These are phyloP conservation scores for Coelastrella sp. DNA, from an alignment of 139 green algal genomes.

Conservation along the genomic window DNA sequence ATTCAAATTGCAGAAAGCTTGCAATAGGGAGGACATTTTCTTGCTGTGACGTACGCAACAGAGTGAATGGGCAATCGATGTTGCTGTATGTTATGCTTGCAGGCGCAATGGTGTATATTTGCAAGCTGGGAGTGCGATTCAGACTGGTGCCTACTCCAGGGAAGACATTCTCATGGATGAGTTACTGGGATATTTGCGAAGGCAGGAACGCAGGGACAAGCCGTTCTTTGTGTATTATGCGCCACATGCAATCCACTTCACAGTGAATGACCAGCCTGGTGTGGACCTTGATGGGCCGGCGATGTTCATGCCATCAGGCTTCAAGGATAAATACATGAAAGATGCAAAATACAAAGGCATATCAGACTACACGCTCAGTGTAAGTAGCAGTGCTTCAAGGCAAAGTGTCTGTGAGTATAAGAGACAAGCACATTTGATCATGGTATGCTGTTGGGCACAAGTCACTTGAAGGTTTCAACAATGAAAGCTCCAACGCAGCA, in stretches of 20 bases:
- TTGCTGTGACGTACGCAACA: too few species aligned
- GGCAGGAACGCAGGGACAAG: not conserved
- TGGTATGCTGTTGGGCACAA: too few species aligned
- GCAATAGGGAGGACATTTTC: too few species aligned
- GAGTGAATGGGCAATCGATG: too few species aligned
- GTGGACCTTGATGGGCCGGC: not conserved
- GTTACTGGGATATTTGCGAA: constrained; percentile 13
- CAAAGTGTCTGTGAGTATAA: not conserved
- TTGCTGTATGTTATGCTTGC: too few species aligned
- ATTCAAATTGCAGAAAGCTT: too few species aligned
- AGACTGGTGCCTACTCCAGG: not conserved
- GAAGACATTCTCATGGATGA: constrained; percentile 23
- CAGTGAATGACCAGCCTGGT: not conserved
- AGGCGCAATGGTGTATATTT: not conserved
- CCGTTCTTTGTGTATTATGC: constrained; percentile 49
- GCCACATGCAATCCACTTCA: constrained; percentile 18
- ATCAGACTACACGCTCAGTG: not conserved
- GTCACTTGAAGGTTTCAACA: too few species aligned
- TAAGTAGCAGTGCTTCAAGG: not conserved
- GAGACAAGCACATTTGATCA: too few species aligned
- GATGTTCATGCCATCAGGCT: not conserved
- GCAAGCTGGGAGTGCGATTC: not conserved
- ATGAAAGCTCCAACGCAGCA: too few species aligned
- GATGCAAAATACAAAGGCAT: not conserved
- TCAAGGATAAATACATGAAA: not conserved